Conservation (phyloP, 345 rosid species). For the Euphorbia tirucalli region DNA sequence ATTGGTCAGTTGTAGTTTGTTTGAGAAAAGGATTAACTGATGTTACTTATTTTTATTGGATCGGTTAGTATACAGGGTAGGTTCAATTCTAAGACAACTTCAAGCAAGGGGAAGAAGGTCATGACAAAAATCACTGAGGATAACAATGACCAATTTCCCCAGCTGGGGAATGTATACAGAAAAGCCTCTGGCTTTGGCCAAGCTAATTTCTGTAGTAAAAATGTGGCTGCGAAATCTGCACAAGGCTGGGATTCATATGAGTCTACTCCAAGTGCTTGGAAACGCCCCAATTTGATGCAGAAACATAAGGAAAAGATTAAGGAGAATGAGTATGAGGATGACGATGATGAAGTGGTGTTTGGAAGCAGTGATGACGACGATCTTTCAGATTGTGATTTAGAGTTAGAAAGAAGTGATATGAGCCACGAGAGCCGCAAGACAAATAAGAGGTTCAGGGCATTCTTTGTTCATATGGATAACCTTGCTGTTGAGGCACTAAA, state of each 20-base stretch:
- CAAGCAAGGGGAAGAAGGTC: too few relatives aligned
- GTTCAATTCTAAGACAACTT: too few relatives aligned
- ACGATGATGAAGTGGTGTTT: background rate
- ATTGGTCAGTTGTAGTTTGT: too few relatives aligned
- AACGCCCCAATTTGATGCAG: constrained; percentile 1
- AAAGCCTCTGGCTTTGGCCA: background rate
- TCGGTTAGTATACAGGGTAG: background rate
- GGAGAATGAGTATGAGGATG: background rate
- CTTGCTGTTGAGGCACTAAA: constrained; percentile 9
- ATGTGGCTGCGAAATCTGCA: background rate
- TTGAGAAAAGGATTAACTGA: too few relatives aligned
- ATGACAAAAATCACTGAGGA: background rate
- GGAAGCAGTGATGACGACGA: constrained; percentile 18
- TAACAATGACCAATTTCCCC: constrained; percentile 17
- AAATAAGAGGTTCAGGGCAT: constrained; percentile 12
- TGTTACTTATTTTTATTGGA: too few relatives aligned
- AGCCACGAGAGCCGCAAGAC: background rate
- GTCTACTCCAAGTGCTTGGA: constrained; percentile 9
- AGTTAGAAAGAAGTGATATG: background rate
- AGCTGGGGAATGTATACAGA: constrained; percentile 13
- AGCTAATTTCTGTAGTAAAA: background rate
- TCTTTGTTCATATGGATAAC: constrained; percentile 10
- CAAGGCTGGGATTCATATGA: background rate
- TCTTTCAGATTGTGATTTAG: constrained; percentile 2
- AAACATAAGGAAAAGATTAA: background rate